These are phyloP conservation scores for Plasmopara muralis DNA, from an alignment of 352 stramenopile species.

Conservation along the genomic window DNA sequence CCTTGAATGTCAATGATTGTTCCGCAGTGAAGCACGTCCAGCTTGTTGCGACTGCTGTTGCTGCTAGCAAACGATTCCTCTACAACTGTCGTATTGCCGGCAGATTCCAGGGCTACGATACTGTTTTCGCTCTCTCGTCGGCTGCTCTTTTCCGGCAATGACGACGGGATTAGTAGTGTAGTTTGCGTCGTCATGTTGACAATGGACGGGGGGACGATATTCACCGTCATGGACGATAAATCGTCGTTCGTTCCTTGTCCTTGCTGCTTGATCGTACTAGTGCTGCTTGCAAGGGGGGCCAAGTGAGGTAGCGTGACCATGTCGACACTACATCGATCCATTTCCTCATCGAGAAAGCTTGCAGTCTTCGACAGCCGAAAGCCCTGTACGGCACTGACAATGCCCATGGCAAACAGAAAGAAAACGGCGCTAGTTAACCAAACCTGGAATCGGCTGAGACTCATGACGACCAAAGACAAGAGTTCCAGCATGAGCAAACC, in stretches of 20 bases:
- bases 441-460: too few species aligned
- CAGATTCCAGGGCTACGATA: too few species aligned
- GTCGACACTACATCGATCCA: slow-evolving; percentile 36
- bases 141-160: too few species aligned
- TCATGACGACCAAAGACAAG: too few species aligned
- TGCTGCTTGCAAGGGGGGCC: slow-evolving; percentile 24
- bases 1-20: slow-evolving; percentile 76
- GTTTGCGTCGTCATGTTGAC: slow-evolving; percentile 9
- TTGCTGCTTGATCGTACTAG: not conserved
- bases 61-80: slow-evolving; percentile 6
- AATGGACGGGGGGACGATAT: slow-evolving; percentile 35
- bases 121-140: too few species aligned
- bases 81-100: not conserved
- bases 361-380: slow-evolving; percentile 35
- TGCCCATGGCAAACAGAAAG: too few species aligned
- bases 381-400: slow-evolving; percentile 37
- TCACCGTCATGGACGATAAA: slow-evolving; percentile 27
- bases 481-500: too few species aligned
- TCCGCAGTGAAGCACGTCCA: slow-evolving; percentile 67
- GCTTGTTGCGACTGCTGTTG: slow-evolving; percentile 31
- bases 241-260: slow-evolving; percentile 7
- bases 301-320: slow-evolving; percentile 49
- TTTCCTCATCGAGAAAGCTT: slow-evolving; percentile 49
- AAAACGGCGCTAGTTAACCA: too few species aligned
- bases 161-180: too few species aligned